Conservation (phyloP, 139 green algal species). For the Medakamo hakoo region DNA sequence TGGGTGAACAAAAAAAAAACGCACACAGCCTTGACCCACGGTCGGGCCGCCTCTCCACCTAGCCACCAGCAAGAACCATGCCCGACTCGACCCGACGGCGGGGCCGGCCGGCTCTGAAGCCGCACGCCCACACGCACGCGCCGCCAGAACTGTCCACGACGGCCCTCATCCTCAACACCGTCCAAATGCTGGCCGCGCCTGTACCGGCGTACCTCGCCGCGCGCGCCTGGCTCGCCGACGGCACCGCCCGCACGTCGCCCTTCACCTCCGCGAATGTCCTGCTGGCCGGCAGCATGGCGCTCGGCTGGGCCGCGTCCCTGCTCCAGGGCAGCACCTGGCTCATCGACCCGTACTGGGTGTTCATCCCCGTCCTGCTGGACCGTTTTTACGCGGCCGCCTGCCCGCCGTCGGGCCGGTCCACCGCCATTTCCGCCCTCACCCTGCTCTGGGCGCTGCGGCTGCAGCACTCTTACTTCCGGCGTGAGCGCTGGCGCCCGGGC, state of each 20-base stretch:
- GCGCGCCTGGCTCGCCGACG: background rate
- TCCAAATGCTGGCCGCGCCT: background rate
- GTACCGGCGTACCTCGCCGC: background rate
- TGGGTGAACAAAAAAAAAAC: background rate
- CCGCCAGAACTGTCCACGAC: background rate
- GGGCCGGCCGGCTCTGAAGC: no score
- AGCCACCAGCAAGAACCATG: background rate
- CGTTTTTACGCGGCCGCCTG: constrained; percentile 29
- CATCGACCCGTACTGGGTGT: constrained; percentile 46
- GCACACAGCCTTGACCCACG: background rate
- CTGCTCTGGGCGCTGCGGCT: constrained; percentile 36
- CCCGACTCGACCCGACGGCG: background rate
- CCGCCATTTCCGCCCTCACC: constrained; percentile 5
- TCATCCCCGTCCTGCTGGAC: constrained; percentile 27
- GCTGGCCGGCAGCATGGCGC: background rate
- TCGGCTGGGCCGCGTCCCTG: constrained; percentile 22
- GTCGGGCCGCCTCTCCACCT: background rate
- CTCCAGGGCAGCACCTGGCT: constrained; percentile 31
- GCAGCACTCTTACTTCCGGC: constrained; percentile 46
- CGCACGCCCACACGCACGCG: background rate
- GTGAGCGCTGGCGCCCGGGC: constrained; percentile 39
- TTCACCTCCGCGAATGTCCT: background rate
- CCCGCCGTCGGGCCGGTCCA: background rate
- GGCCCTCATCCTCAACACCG: background rate
- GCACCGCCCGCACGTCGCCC: no score